Base-by-base conservation (phyloP, 148 eudicot species). In the Chenopodium suecicum region DNA sequence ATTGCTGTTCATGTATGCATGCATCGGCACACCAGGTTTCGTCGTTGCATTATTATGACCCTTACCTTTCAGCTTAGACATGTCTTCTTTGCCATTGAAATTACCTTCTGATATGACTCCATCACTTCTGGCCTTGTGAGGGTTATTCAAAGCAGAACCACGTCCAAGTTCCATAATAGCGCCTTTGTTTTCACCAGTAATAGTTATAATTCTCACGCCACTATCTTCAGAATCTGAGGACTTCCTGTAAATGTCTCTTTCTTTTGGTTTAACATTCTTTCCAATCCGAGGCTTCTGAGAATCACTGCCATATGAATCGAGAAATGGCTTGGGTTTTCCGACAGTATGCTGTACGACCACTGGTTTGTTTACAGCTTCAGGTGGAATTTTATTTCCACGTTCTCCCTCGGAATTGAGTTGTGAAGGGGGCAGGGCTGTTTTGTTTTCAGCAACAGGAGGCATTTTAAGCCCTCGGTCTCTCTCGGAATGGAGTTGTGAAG, bases 171-270 rank as follows among this genome's bases (percentile, higher is more conserved):
- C 91, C 97, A 91, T 93, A 34, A 93, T 63, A 19, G 95, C 97
- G 27, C 97, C 97, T 82, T 71, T 88, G 88, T 93, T 93, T 77
- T 91, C 93, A 62, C 97, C 97, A 27, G 92, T 83, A 66, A 91
- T 84, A 20, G 91, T 86, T 79, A 91, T 80, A 4, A 89, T 23
- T 46, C 90, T 87, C 87, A 80, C 75, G 4, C 86, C 87, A 8
- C 19, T 74, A 25, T 87, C 86, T 65, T 88, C 90, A 20, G 83
- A 76, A 29, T 86, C 86, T 2, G 88, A 79, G 47, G 47, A 20
- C 69, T 86, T 86, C 82, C 44, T 75, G 13, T 9, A 52, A 5
- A 3, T 9, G 48, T 80, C 78, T 64, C 50, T 58, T 29, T 80
- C 82, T 62, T 78, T 81, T 4, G 52, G 58, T 54, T 83, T 81